phyloP scores from a whole-genome alignment of 441 rosid genomes.

The Erodium trifolium region DNA sequence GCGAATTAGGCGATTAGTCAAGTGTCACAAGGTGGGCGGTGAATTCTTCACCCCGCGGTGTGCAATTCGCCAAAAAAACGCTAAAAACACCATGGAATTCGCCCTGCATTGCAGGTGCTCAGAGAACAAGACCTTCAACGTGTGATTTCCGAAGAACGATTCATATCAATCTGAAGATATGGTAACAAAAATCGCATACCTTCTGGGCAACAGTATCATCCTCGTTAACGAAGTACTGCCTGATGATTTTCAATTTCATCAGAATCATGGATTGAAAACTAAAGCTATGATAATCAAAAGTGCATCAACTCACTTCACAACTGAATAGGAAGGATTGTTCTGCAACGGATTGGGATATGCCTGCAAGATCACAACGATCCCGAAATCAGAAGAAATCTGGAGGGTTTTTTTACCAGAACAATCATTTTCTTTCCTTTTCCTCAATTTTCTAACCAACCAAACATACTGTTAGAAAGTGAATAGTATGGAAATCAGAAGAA shows the following conservation, averaged over 20 bases:
- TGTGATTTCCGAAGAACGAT: neutral
- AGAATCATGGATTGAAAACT: neutral
- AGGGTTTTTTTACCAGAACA: no score
- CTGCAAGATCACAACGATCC: slow-evolving; percentile 29
- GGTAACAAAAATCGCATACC: slow-evolving; percentile 30
- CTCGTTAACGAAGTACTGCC: slow-evolving; percentile 81
- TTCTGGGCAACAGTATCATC: slow-evolving; percentile 79
- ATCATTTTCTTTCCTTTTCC: no score
- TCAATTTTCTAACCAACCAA: no score
- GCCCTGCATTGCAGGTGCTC: no score
- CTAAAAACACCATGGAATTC: no score
- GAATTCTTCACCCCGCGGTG: no score
- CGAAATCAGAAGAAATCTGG: neutral
- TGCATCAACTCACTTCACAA: slow-evolving; percentile 57
- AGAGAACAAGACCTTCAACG: neutral
- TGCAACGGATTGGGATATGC: slow-evolving; percentile 66
- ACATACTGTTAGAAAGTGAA: no score
- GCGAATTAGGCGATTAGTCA: no score
- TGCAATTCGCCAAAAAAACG: no score
- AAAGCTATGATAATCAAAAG: neutral
- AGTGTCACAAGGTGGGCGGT: no score
- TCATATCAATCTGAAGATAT: neutral
- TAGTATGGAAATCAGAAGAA: no score
- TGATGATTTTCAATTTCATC: slow-evolving; percentile 17
- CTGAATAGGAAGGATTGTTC: slow-evolving; percentile 80